These are phyloP conservation scores for Neofusicoccum parvum DNA, from an alignment of 2,329 filamentous ascomycete genomes.

Conservation along the genomic window DNA sequence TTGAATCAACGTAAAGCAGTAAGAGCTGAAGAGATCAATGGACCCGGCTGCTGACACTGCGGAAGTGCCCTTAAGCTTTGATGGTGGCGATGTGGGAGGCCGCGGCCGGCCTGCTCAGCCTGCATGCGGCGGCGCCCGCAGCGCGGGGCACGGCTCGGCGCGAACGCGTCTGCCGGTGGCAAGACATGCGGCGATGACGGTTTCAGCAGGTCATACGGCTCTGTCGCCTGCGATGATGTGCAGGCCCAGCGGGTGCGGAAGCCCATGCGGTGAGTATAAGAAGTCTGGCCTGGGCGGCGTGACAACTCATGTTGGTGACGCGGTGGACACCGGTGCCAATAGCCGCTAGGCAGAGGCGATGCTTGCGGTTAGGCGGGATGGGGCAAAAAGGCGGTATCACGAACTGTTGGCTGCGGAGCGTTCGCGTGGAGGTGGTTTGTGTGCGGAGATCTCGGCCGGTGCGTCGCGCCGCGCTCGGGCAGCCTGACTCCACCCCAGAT, in stretches of 20 bases:
- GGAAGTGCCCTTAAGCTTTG: neutral
- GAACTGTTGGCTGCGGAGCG: constrained; percentile 8
- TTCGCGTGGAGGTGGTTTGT: constrained; percentile 13
- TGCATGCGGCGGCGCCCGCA: neutral
- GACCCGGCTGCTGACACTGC: too few relatives aligned
- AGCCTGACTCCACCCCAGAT: neutral
- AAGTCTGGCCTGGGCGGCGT: neutral
- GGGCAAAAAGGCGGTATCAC: constrained; percentile 8
- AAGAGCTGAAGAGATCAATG: neutral
- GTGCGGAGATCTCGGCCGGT: constrained; percentile 18
- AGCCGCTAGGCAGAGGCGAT: neutral
- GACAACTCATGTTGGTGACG: constrained; percentile 17
- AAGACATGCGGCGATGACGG: neutral
- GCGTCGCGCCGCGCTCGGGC: constrained; percentile 16
- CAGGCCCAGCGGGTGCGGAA: neutral
- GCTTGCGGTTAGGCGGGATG: neutral
- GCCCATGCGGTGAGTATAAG: neutral
- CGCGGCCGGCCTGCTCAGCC: neutral
- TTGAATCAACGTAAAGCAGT: neutral
- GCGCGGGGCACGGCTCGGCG: neutral
- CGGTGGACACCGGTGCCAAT: constrained; percentile 10
- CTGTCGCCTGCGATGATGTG: neutral
- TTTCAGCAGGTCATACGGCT: neutral
- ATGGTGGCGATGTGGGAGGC: neutral
- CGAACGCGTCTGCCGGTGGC: neutral